A percentile compares a stretch with the other conserved stretches of the same genome.
Conservation (phyloP, 805 yeast species). For the Priceomyces carsonii region DNA sequence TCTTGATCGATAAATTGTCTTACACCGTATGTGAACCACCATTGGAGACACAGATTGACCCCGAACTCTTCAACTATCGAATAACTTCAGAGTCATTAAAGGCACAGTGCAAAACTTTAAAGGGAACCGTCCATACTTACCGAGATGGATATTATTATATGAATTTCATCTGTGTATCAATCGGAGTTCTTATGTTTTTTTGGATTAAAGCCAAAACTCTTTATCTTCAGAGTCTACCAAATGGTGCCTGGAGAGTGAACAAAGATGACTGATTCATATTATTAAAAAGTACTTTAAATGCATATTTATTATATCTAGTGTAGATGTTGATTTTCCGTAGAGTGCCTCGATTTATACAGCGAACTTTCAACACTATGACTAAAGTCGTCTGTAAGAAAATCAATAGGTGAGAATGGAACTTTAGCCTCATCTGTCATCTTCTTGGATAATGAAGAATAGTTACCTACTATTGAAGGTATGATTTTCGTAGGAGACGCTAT, state of each 20-base stretch:
- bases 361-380: constrained; percentile 12
- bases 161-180: constrained; percentile 64
- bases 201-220: constrained; percentile 67
- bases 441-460: constrained; percentile 35
- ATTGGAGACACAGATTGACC: constrained; percentile 1
- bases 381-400: constrained; percentile 38
- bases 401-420: constrained; percentile 43
- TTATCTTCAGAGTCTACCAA: constrained; percentile 70
- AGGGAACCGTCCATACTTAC: constrained; percentile 55
- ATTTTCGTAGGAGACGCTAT: constrained; percentile 30
- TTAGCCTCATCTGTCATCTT: constrained; percentile 36
- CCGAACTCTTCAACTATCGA: constrained; percentile 7
- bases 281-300: constrained; percentile 1
- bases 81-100: constrained; percentile 39
- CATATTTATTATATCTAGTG: too few relatives aligned
- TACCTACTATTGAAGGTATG: constrained; percentile 42
- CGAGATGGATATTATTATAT: constrained; percentile 86
- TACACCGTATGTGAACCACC: constrained; percentile 54
- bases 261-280: constrained; percentile 9
- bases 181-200: constrained; percentile 67
- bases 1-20: constrained; percentile 79
- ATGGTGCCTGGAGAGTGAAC: constrained; percentile 71
- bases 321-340: neutral
- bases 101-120: constrained; percentile 48
- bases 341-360: constrained; percentile 1